A percentile compares a stretch with the other conserved stretches of the same genome.
Evolutionary conservation across 345 rosid genomes (phyloP).

Genomic region (Populus ilicifolia): DNA sequence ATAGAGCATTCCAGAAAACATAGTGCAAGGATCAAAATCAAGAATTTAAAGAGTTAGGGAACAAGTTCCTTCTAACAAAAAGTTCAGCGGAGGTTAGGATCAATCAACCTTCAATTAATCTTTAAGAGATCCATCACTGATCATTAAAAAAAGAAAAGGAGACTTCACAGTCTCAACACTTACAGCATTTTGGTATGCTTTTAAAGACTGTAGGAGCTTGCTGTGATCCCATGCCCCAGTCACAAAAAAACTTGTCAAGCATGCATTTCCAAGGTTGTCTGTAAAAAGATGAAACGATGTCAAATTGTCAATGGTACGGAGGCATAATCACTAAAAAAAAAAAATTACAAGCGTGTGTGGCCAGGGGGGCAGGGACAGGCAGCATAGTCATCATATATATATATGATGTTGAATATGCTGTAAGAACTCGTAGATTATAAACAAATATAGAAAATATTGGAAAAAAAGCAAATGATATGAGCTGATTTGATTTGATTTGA

Average conservation of each 20-base stretch:
- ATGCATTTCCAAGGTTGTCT: conserved; percentile 81
- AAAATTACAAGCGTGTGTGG: background rate
- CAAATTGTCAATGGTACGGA: background rate
- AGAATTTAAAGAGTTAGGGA: too few relatives aligned
- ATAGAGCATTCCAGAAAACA: too few relatives aligned
- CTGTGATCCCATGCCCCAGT: conserved; percentile 70
- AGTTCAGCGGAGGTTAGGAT: too few relatives aligned
- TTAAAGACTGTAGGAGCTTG: conserved; percentile 61
- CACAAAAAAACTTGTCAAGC: conserved; percentile 61
- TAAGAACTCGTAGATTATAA: background rate
- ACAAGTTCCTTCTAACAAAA: too few relatives aligned
- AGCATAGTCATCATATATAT: too few relatives aligned
- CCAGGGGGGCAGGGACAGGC: too few relatives aligned
- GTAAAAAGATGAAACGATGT: conserved; percentile 23
- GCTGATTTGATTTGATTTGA: background rate
- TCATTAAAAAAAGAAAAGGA: background rate
- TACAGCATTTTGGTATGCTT: conserved; percentile 80
- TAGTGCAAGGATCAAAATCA: too few relatives aligned
- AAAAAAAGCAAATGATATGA: background rate
- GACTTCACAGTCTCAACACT: conserved; percentile 22
- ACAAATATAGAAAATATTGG: background rate
- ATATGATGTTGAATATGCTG: background rate
- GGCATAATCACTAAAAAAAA: background rate
- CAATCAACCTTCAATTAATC: too few relatives aligned
- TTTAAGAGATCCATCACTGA: background rate